Conservation (phyloP, 2,329 filamentous ascomycete genomes). For the Sporothrix dimorphospora region DNA sequence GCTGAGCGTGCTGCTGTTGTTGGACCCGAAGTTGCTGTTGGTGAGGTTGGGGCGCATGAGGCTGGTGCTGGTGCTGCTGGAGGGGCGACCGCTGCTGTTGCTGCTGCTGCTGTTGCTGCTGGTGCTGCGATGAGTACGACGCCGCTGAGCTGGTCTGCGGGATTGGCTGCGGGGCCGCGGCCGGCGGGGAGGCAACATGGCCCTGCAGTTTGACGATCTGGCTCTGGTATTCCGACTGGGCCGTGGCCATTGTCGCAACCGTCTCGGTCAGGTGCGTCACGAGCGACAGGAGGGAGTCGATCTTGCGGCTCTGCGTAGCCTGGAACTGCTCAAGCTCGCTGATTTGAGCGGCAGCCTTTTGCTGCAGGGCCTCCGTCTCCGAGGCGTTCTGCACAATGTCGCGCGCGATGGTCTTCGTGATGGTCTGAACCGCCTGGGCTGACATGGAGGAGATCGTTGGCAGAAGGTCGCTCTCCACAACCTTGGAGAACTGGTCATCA, state of each 20-base stretch:
- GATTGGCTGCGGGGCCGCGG: not conserved
- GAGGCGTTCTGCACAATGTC: constrained; percentile 9
- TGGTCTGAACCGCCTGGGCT: constrained; percentile 66
- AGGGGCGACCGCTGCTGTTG: constrained; percentile 33
- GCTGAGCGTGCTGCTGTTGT: constrained; percentile 24
- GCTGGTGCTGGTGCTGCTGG: constrained; percentile 37
- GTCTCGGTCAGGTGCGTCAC: constrained; percentile 69
- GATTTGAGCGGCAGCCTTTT: constrained; percentile 57
- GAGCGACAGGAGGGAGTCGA: constrained; percentile 70
- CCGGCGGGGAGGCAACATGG: constrained; percentile 26
- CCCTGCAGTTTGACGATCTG: constrained; percentile 59
- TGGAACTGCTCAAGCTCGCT: constrained; percentile 55
- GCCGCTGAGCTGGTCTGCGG: constrained; percentile 19
- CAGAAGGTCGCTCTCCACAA: constrained; percentile 65
- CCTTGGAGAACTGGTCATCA: constrained; percentile 67
- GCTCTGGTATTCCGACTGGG: constrained; percentile 70
- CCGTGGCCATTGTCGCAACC: constrained; percentile 68
- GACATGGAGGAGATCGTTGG: constrained; percentile 69
- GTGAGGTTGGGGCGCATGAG: constrained; percentile 37
- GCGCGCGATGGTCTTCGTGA: constrained; percentile 48
- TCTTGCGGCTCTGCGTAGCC: constrained; percentile 63
- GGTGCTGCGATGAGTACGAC: constrained; percentile 13
- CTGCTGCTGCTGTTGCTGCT: constrained; percentile 24
- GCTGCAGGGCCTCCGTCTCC: constrained; percentile 61
- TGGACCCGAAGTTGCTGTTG: constrained; percentile 23